phyloP scores from a whole-genome alignment of 2,329 filamentous ascomycete species.

The Colletotrichum chlorophyti region DNA sequence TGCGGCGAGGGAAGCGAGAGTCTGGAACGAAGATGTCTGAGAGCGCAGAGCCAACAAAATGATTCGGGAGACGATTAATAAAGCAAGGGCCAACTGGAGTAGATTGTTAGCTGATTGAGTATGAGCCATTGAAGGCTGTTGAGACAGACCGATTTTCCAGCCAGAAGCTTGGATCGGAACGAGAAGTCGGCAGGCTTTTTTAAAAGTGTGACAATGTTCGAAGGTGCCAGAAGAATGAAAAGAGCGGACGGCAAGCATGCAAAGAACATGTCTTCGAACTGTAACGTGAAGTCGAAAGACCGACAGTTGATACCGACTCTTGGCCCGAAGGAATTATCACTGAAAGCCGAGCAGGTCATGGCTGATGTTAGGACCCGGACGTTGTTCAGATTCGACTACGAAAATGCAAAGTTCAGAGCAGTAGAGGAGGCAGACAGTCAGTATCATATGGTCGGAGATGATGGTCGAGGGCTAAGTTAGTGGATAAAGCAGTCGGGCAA shows the following conservation, averaged over 20 bases:
- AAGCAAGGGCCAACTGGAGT: constrained; percentile 18
- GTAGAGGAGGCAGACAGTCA: too few species aligned
- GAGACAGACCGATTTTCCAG: constrained; percentile 29
- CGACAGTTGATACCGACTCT: constrained; percentile 32
- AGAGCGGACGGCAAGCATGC: constrained; percentile 29
- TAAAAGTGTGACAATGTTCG: constrained; percentile 4
- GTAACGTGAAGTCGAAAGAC: constrained; percentile 37
- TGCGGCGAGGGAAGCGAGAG: constrained; percentile 29
- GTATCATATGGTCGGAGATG: too few species aligned
- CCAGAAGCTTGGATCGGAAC: constrained; percentile 7
- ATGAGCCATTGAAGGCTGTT: too few species aligned
- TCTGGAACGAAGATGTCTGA: constrained; percentile 10
- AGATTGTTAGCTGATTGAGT: too few species aligned
- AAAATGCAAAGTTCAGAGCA: too few species aligned
- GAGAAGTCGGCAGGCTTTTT: constrained; percentile 5
- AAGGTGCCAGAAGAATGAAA: constrained; percentile 30
- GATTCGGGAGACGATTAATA: constrained; percentile 28
- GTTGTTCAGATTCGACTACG: too few species aligned
- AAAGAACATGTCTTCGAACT: constrained; percentile 37
- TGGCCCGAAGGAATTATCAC: constrained; percentile 33
- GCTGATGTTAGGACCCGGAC: too few species aligned
- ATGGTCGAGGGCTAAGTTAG: too few species aligned
- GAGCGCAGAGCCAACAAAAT: constrained; percentile 29
- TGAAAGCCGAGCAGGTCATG: not conserved
- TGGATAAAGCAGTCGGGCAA: too few species aligned